Base-by-base conservation (phyloP, 805 yeast species). In the Suhomyces prunicola region DNA sequence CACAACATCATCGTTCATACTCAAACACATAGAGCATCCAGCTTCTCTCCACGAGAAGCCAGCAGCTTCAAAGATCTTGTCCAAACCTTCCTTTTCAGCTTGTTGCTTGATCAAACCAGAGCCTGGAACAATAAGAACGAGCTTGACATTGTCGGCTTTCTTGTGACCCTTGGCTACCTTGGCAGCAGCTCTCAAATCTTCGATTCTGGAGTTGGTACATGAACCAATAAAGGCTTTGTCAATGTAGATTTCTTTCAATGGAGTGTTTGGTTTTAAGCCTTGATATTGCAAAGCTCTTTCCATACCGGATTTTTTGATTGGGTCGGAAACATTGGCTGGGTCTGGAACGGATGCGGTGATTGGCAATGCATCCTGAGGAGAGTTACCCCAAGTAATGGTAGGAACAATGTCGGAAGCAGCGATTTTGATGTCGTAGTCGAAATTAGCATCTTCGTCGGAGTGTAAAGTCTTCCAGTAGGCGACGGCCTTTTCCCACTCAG, bases 41-140 rank as follows among this genome's bases (percentile, higher is more conserved):
- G 99, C 98, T 77, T 94, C 99, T 79, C 99, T 87, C 99, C 99
- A 94, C 63, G 89, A 93, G 68, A 94, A 94, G 19, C 97, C 98
- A 49, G 99, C 97, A 48, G 84, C 90, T 65, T 78, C 83, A 66
- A 94, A 94, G 54, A 94, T 82, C 76, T 89, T 88, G 71, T 94
- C 94, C 53, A 94, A 80, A 50, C 99, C 99, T 77, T 94, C 99
- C 57, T 75, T 79, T 76, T 94, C 99, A 51, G 99, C 99, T 74
- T 90, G 96, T 55, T 78, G 77, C 76, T 93, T 94, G 60, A 94
- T 94, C 57, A 94, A 79, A 60, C 99, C 99, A 23, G 98, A 92
- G 53, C 99, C 99, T 49, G 99, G 99, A 46, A 94, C 99, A 52
- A 94, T 90, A 77, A 94, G 78, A 42, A 91, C 97, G 60, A 86